Base-by-base conservation (phyloP, 306 rosid genomes). In the Glycine latifolia region DNA sequence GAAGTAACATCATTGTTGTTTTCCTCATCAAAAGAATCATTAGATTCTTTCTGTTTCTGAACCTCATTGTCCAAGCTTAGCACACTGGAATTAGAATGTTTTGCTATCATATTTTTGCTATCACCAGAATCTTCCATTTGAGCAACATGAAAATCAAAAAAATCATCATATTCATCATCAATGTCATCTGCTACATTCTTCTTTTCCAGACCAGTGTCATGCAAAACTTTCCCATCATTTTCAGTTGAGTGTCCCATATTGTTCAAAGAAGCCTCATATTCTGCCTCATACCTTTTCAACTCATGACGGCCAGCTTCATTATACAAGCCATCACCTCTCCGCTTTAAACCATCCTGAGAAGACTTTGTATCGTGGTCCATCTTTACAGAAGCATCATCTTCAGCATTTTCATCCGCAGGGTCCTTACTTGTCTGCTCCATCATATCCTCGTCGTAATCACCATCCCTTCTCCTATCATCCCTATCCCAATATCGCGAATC, bases 381-480 rank as follows among this genome's bases (percentile, higher is more conserved):
- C 83, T 86, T 82, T 37, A 46, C 75, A 20, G 11, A 70, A 80
- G 76, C 85, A 80, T 81, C 86, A 39, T 73, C 78, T 76, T 54
- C 75, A 41, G 56, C 67, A 76, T 61, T 78, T 77, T 78, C 85
- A 77, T 87, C 85, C 43, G 43, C 75, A 55, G 68, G 37, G 79
- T 71, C 83, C 85, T 4, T 52, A 59, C 71, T 85, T 56, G 54
- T 70, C 73, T 83, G 84, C 74, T 89, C 88, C 76, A 89, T 79
- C 67, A 75, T 89, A 49, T 90, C 91, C 88, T 90, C 97, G 67
- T 89, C 87, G 84, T 95, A 93, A 83, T 91, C 97, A 35, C 77
- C 93, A 79, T 95, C 99, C 86, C 99, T 91, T 80, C 99, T 91
- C 88, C 99, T 84, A 86, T 95, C 97, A 90, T 95, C 99, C 87